phyloP scores from a whole-genome alignment of 768 basidiomycete genomes.

The Podaxis mareebaensis region DNA sequence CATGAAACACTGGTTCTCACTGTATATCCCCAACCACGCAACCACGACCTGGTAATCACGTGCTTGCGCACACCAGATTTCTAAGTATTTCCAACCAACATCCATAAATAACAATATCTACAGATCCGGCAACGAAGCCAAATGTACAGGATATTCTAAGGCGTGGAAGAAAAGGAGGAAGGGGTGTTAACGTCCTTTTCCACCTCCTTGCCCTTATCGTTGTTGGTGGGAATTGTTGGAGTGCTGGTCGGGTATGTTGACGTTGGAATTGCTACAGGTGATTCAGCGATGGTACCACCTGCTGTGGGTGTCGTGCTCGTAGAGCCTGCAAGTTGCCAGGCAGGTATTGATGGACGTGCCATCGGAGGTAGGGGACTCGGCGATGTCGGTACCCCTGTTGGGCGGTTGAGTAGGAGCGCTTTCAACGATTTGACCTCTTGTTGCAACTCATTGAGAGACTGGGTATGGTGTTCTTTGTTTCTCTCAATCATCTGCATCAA shows the following conservation, averaged over 20 bases:
- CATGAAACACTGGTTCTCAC: constrained; percentile 43
- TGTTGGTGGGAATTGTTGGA: constrained; percentile 21
- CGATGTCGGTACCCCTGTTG: constrained; percentile 48
- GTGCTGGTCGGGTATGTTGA: constrained; percentile 7
- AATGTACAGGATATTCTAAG: not conserved
- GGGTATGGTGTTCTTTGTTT: constrained; percentile 81
- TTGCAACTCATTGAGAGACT: constrained; percentile 84
- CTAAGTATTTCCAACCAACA: not conserved
- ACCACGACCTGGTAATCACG: constrained; percentile 4
- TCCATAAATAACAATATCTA: not conserved
- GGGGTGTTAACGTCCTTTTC: constrained; percentile 22
- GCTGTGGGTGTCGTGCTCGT: not conserved
- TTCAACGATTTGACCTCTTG: constrained; percentile 95
- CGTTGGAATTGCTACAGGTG: constrained; percentile 22
- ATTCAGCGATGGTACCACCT: constrained; percentile 24
- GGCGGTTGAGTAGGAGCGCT: constrained; percentile 78
- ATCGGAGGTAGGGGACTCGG: constrained; percentile 53
- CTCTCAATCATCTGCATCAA: constrained; percentile 85
- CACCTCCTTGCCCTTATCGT: constrained; percentile 64
- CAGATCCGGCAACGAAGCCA: not conserved
- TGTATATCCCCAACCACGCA: not conserved
- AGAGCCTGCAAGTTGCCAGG: constrained; percentile 81
- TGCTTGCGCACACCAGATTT: not conserved
- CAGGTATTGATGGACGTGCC: constrained; percentile 76
- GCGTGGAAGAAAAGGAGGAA: not conserved